Conservation (phyloP, 1,284 basidiomycete species). For the Testicularia cyperi region DNA sequence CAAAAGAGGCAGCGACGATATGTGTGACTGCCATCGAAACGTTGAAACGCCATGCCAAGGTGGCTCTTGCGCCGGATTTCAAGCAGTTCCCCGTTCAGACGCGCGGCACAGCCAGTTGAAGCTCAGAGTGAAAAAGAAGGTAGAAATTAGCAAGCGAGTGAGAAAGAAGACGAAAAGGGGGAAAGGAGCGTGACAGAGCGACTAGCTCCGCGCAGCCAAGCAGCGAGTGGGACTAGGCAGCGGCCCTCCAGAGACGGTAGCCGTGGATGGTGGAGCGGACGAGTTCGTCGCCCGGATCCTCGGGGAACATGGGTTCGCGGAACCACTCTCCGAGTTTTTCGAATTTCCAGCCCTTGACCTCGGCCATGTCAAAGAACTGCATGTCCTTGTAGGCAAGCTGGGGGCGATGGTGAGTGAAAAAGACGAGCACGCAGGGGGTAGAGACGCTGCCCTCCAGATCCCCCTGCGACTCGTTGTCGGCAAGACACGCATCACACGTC, state of each 20-base stretch:
- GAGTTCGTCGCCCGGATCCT: slow-evolving; percentile 45
- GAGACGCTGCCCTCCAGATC: slow-evolving; percentile 8
- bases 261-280: slow-evolving; percentile 49
- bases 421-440: slow-evolving; percentile 72
- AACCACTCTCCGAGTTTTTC: slow-evolving; percentile 71
- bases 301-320: slow-evolving; percentile 63
- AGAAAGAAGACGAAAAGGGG: too few species aligned
- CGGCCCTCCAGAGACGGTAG: slow-evolving; percentile 28
- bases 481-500: slow-evolving; percentile 68
- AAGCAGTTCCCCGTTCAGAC: too few species aligned
- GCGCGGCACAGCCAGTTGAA: too few species aligned
- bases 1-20: too few species aligned
- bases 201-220: too few species aligned
- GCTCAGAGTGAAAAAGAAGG: too few species aligned
- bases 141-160: too few species aligned
- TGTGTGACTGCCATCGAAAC: too few species aligned
- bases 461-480: slow-evolving; percentile 19
- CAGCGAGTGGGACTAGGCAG: not conserved
- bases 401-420: slow-evolving; percentile 90
- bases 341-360: slow-evolving; percentile 72
- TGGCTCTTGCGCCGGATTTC: too few species aligned
- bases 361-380: slow-evolving; percentile 76
- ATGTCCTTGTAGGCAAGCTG: slow-evolving; percentile 77
- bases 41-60: too few species aligned
- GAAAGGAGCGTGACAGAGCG: too few species aligned